phyloP scores from a whole-genome alignment of 768 basidiomycete genomes.

The Trichaptum fuscoviolaceum region DNA sequence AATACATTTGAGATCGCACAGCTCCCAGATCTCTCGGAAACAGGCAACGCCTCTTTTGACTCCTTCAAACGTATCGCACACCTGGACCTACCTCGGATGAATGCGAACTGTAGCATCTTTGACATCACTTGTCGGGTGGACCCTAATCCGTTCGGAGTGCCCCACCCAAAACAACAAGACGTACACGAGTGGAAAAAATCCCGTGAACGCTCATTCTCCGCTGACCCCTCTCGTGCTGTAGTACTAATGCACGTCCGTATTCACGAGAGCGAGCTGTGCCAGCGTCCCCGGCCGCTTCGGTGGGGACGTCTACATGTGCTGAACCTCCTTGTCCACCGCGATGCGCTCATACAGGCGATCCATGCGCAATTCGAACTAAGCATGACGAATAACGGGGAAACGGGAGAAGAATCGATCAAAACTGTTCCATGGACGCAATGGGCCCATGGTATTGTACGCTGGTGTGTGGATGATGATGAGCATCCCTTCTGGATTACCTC shows the following conservation, averaged over 20 bases:
- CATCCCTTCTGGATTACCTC: conserved; percentile 26
- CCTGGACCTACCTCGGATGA: conserved; percentile 17
- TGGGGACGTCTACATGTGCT: conserved; percentile 18
- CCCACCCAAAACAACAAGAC: not conserved
- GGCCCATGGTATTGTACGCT: conserved; percentile 20
- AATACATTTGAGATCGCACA: conserved; percentile 18
- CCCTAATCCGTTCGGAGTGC: conserved; percentile 16
- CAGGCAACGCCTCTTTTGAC: not conserved
- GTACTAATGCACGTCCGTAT: conserved; percentile 20
- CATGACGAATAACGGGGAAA: not conserved
- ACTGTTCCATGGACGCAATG: conserved; percentile 19
- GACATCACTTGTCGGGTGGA: conserved; percentile 24
- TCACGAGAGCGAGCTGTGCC: not conserved
- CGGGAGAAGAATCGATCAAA: not conserved
- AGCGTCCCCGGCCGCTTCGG: not conserved
- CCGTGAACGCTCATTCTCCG: conserved; percentile 17
- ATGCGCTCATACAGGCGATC: conserved; percentile 7
- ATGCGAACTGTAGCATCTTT: conserved; percentile 11
- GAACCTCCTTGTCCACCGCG: conserved; percentile 19
- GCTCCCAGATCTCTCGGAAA: conserved; percentile 8
- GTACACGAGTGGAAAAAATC: not conserved
- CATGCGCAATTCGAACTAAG: not conserved
- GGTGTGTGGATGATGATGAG: conserved; percentile 19
- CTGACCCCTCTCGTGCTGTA: conserved; percentile 19
- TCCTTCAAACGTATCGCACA: conserved; percentile 7